phyloP scores from a whole-genome alignment of 1,284 basidiomycete genomes.

The Austroboletus novae-zelandiae region DNA sequence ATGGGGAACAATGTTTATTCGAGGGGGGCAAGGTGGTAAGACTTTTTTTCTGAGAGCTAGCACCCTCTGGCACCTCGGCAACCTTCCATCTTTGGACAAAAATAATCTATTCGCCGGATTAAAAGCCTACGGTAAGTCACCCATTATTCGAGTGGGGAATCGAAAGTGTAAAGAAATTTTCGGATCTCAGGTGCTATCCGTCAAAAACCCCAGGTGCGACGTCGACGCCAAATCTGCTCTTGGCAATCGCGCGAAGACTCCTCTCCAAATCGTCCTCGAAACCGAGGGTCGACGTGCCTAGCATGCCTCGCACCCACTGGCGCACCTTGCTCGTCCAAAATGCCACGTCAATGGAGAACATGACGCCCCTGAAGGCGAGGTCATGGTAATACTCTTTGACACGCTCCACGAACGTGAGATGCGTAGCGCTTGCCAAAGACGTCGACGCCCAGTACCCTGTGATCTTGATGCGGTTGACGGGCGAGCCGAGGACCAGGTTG shows the following conservation, averaged over 20 bases:
- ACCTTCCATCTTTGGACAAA: too few species aligned
- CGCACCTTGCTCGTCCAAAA: slow-evolving; percentile 55
- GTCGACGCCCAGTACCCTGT: slow-evolving; percentile 71
- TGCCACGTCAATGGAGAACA: slow-evolving; percentile 54
- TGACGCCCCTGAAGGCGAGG: slow-evolving; percentile 50
- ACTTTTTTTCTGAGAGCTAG: too few species aligned
- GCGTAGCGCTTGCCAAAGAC: slow-evolving; percentile 43
- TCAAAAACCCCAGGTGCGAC: slow-evolving; percentile 42
- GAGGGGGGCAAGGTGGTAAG: too few species aligned
- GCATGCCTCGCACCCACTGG: slow-evolving; percentile 41
- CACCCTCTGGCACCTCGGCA: too few species aligned
- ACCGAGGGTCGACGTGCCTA: slow-evolving; percentile 34
- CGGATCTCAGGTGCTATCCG: slow-evolving; percentile 21
- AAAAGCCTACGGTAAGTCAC: too few species aligned
- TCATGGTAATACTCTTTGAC: slow-evolving; percentile 48
- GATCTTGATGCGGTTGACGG: slow-evolving; percentile 85
- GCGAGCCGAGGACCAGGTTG: slow-evolving; percentile 77
- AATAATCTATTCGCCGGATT: too few species aligned
- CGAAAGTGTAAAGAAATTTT: too few species aligned
- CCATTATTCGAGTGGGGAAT: too few species aligned
- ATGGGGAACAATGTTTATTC: too few species aligned
- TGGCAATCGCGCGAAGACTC: slow-evolving; percentile 57
- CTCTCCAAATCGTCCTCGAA: slow-evolving; percentile 70
- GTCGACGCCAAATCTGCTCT: slow-evolving; percentile 59
- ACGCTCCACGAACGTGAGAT: slow-evolving; percentile 40